Conservation (phyloP, 2,329 filamentous ascomycete genomes). For the Botrytis pseudocinerea region DNA sequence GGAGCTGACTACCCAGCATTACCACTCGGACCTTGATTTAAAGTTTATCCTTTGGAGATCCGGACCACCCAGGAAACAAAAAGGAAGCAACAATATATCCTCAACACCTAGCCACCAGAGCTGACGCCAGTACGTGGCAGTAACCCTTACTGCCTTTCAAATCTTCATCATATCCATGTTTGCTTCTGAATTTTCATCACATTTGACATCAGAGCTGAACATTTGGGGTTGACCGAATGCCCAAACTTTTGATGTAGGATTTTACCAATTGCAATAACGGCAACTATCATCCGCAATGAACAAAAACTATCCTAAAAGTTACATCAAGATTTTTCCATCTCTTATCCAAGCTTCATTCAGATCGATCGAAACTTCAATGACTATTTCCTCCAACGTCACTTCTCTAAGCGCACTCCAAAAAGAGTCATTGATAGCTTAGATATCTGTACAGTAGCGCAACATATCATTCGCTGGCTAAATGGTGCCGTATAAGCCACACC, state of each 20-base stretch:
- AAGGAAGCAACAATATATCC: background rate
- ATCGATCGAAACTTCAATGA: background rate
- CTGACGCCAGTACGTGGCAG: background rate
- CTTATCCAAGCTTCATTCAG: background rate
- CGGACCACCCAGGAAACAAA: background rate
- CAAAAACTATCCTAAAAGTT: background rate
- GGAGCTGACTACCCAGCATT: background rate
- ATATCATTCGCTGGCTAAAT: background rate
- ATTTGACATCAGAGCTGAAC: background rate
- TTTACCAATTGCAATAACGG: background rate
- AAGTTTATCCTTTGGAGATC: background rate
- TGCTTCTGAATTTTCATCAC: background rate
- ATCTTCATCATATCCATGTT: background rate
- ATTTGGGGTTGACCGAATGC: background rate
- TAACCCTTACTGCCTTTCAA: background rate
- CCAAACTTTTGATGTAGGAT: background rate
- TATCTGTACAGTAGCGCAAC: background rate
- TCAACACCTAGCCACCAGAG: background rate
- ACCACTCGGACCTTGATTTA: conserved; percentile 1
- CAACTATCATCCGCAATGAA: background rate
- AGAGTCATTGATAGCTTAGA: background rate
- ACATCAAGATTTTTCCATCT: background rate
- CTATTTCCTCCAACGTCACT: background rate
- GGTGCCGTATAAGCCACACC: background rate
- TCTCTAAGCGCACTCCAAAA: background rate